Conservation (phyloP, 2,329 filamentous ascomycete genomes). For the Fusarium sp. region DNA sequence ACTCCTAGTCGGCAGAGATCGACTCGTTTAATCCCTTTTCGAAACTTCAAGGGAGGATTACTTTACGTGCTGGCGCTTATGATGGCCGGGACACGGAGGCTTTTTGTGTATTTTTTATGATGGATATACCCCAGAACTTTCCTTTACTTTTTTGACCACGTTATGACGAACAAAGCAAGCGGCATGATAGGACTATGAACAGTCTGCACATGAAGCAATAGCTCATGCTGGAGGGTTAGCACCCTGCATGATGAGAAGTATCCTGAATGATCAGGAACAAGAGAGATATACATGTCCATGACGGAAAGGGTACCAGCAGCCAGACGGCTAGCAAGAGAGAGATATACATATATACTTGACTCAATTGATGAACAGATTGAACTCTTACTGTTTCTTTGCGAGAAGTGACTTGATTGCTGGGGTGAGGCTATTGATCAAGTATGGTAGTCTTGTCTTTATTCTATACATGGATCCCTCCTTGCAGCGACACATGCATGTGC, state of each 20-base stretch:
- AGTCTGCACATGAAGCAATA: slow-evolving; percentile 18
- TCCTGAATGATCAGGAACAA: slow-evolving; percentile 13
- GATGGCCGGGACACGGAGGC: slow-evolving; percentile 29
- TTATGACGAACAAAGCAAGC: slow-evolving; percentile 33
- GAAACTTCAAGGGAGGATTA: slow-evolving; percentile 12
- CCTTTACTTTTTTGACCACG: slow-evolving; percentile 33
- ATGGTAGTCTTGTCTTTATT: background rate
- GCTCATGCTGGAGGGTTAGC: slow-evolving; percentile 16
- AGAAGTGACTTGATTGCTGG: background rate
- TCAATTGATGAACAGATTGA: slow-evolving; percentile 31
- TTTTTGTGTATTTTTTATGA: slow-evolving; percentile 42
- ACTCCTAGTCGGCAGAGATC: slow-evolving; percentile 29
- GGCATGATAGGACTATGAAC: slow-evolving; percentile 18
- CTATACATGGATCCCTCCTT: too few species aligned
- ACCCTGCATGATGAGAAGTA: slow-evolving; percentile 8
- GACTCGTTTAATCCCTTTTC: slow-evolving; percentile 21
- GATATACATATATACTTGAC: slow-evolving; percentile 12
- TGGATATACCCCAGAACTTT: slow-evolving; percentile 49
- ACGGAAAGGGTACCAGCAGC: slow-evolving; percentile 9
- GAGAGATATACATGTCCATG: slow-evolving; percentile 18
- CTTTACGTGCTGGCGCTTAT: slow-evolving; percentile 21
- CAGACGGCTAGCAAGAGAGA: slow-evolving; percentile 6
- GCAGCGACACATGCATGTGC: background rate
- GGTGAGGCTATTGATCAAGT: background rate
- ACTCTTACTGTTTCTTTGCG: background rate